Evolutionary conservation across 1,284 basidiomycete species (phyloP).

Genomic region (Rhizoctonia solani): DNA sequence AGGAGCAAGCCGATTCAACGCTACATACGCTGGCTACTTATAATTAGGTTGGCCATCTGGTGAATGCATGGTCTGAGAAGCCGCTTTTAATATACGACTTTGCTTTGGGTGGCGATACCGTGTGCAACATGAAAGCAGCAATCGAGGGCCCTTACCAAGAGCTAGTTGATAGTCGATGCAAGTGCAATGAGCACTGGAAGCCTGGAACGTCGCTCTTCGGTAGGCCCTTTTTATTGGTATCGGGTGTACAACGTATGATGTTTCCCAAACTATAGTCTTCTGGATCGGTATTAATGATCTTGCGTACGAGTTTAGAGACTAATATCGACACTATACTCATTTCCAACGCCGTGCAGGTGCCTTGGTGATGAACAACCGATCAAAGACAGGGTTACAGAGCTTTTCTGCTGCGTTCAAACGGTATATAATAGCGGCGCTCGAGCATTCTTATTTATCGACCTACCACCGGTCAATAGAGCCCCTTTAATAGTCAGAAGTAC

Average conservation of each 20-base stretch:
- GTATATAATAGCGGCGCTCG: constrained; percentile 38
- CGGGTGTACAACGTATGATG: not conserved
- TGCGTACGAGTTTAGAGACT: not conserved
- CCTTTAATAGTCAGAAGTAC: constrained; percentile 32
- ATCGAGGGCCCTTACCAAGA: constrained; percentile 5
- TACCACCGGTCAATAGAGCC: constrained; percentile 37
- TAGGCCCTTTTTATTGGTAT: not conserved
- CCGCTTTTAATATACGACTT: constrained; percentile 32
- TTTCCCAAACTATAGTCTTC: constrained; percentile 5
- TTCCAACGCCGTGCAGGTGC: not conserved
- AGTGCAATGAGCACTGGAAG: constrained; percentile 15
- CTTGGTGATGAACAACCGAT: not conserved
- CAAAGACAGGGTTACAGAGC: not conserved
- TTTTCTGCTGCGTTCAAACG: constrained; percentile 35
- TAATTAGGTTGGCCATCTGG: constrained; percentile 32
- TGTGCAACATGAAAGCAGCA: constrained; percentile 10
- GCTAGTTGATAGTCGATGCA: not conserved
- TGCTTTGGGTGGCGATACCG: constrained; percentile 35
- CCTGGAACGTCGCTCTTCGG: constrained; percentile 26
- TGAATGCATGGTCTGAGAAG: not conserved
- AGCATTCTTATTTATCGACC: constrained; percentile 40
- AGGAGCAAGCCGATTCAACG: not conserved
- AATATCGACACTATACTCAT: not conserved
- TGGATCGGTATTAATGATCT: constrained; percentile 37
- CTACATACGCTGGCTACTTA: not conserved